Base-by-base conservation (phyloP, 305 asterid genomes). In the Coffea humblotiana region DNA sequence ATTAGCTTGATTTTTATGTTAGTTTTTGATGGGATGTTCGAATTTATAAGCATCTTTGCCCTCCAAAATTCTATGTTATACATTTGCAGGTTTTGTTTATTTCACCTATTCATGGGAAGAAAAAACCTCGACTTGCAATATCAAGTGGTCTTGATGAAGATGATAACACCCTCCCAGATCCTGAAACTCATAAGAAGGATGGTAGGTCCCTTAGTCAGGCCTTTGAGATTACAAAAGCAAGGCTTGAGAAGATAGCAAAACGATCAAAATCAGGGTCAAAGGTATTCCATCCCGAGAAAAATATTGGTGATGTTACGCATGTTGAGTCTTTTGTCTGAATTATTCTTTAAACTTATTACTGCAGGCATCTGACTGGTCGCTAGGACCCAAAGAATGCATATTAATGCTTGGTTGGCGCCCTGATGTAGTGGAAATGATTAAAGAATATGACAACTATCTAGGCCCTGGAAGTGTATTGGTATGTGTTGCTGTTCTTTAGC, bases 401-500 rank as follows among this genome's bases (percentile, higher is more conserved):
- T 76, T 96, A 83, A 87, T 96, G 88, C 97, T 96, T 14, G 99
- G 99, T 72, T 96, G 99, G 99, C 94, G 99, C 48, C 88, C 93
- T 75, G 92, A 91, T 74, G 96, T 94, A 66, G 84, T 90, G 47
- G 93, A 91, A 86, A 96, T 94, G 99, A 92, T 96, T 63, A 86
- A 89, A 89, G 99, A 96, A 88, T 96, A 94, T 58, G 97, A 96
- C 88, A 94, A 91, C 81, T 94, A 94, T 84, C 93, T 96, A 32
- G 99, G 99, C 79, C 98, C 98, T 71, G 97, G 99, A 77, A 96
- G 98, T 80, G 82, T 87, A 75, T 74, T 96, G 98, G 99, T 96
- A 94, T 35, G 86, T 70, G 76, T 49, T 77, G n/a, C 74, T 78
- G 58, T 76, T 78, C 72, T 67, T 74, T 66, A 47, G 45, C 49